Percentiles rank a stretch among this genome's conserved stretches.
Evolutionary conservation across 2,329 filamentous ascomycete species (phyloP).

Genomic region (Neoscytalidium dimidiatum): DNA sequence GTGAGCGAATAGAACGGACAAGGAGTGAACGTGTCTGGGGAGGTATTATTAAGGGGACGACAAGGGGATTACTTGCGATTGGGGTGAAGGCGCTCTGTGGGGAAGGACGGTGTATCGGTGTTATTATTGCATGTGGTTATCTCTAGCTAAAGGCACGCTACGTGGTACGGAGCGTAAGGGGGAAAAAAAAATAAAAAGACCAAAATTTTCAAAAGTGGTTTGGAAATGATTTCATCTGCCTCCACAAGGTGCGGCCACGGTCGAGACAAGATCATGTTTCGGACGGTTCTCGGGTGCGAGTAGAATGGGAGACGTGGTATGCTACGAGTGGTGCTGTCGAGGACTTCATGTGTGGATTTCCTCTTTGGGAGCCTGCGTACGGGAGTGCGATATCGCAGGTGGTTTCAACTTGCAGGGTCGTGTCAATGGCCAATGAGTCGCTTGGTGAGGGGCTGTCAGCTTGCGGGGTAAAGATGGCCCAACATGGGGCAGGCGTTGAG

Average conservation of each 20-base stretch:
- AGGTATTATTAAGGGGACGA: background rate
- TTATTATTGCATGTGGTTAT: background rate
- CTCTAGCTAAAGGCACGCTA: background rate
- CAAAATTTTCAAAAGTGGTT: background rate
- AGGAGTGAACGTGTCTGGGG: background rate
- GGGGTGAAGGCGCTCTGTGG: background rate
- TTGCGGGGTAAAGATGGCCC: constrained; percentile 1
- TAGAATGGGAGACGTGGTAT: no score
- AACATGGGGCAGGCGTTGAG: background rate
- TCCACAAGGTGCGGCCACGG: background rate
- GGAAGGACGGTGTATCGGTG: background rate
- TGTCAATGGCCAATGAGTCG: no score
- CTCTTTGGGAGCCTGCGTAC: no score
- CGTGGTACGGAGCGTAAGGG: background rate
- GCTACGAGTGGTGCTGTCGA: no score
- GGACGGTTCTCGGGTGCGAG: background rate
- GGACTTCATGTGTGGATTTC: no score
- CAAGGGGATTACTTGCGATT: background rate
- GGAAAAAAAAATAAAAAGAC: background rate
- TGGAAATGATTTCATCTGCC: background rate
- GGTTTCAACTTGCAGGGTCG: no score
- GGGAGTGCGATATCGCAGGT: no score
- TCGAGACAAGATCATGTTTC: background rate
- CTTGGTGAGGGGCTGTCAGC: background rate
- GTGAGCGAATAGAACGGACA: background rate